Evolutionary conservation across 2,329 filamentous ascomycete species (phyloP).

Genomic region (Drechslera avenae): DNA sequence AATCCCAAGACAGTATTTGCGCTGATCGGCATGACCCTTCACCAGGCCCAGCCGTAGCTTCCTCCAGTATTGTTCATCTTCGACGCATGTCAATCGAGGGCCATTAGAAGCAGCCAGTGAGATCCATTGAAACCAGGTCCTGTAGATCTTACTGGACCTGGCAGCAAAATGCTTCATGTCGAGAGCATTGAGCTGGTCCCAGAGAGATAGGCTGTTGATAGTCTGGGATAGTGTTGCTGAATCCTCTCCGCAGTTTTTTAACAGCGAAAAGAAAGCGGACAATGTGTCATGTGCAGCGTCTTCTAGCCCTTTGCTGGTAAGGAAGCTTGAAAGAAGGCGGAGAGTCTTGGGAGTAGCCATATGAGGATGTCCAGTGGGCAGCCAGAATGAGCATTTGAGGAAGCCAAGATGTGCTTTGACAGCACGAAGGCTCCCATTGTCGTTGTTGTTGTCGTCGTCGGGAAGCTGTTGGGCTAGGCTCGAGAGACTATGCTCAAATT

Average conservation of each 20-base stretch:
- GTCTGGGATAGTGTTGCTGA: neutral
- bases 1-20: slow-evolving; percentile 55
- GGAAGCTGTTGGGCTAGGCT: slow-evolving; percentile 5
- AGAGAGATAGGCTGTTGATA: slow-evolving; percentile 31
- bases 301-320: slow-evolving; percentile 29
- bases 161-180: slow-evolving; percentile 22
- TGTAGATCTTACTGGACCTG: slow-evolving; percentile 33
- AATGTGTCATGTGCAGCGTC: slow-evolving; percentile 31
- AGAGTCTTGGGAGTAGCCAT: slow-evolving; percentile 24
- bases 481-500: slow-evolving; percentile 7
- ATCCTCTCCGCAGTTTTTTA: slow-evolving; percentile 1
- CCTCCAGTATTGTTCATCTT: slow-evolving; percentile 49
- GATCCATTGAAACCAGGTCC: slow-evolving; percentile 47
- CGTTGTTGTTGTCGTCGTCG: neutral
- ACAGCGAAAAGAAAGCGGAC: slow-evolving; percentile 34
- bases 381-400: slow-evolving; percentile 42
- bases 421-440: neutral
- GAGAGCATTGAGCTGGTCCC: slow-evolving; percentile 28
- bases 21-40: slow-evolving; percentile 52
- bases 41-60: slow-evolving; percentile 47
- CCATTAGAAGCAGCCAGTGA: slow-evolving; percentile 23
- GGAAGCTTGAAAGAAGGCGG: slow-evolving; percentile 23
- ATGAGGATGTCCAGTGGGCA: slow-evolving; percentile 25
- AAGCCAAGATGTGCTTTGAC: slow-evolving; percentile 30
- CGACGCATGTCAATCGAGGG: slow-evolving; percentile 28